A percentile compares a stretch with the other conserved stretches of the same genome.
These are phyloP conservation scores for Pseudotulostoma volvatum DNA, from an alignment of 495 filamentous ascomycete genomes.

Conservation along the genomic window DNA sequence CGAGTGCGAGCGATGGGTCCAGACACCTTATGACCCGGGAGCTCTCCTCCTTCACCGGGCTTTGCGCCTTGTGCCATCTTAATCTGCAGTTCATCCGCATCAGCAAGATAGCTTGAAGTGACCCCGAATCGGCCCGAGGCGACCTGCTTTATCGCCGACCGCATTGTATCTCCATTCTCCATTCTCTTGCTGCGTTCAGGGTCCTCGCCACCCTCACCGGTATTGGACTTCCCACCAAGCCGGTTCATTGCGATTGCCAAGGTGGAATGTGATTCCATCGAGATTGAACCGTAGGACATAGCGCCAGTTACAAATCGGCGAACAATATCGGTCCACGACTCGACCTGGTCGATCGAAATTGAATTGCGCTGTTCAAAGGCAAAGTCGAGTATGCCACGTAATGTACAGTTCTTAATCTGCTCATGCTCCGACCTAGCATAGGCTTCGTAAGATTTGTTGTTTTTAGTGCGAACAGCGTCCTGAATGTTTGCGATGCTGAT, in stretches of 20 bases:
- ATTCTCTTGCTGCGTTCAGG: constrained; percentile 74
- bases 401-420: constrained; percentile 94
- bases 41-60: constrained; percentile 95
- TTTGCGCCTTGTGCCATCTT: constrained; percentile 99
- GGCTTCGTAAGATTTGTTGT: constrained; percentile 98
- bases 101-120: constrained; percentile 94
- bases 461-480: constrained; percentile 94
- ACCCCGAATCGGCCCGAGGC: constrained; percentile 97
- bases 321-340: constrained; percentile 98
- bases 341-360: constrained; percentile 93
- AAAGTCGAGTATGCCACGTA: constrained; percentile 94
- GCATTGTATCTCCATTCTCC: constrained; percentile 95
- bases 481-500: constrained; percentile 93
- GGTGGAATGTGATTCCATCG: constrained; percentile 98
- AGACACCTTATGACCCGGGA: constrained; percentile 96
- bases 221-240: constrained; percentile 96
- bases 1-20: constrained; percentile 90
- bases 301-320: constrained; percentile 96
- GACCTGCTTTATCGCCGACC: constrained; percentile 97
- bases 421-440: constrained; percentile 92
- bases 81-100: constrained; percentile 97
- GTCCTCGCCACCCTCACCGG: constrained; percentile 96
- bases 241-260: constrained; percentile 97
- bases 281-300: constrained; percentile 99
- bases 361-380: constrained; percentile 78